Base-by-base conservation (phyloP, 345 rosid species). In the Psidium guajava region DNA sequence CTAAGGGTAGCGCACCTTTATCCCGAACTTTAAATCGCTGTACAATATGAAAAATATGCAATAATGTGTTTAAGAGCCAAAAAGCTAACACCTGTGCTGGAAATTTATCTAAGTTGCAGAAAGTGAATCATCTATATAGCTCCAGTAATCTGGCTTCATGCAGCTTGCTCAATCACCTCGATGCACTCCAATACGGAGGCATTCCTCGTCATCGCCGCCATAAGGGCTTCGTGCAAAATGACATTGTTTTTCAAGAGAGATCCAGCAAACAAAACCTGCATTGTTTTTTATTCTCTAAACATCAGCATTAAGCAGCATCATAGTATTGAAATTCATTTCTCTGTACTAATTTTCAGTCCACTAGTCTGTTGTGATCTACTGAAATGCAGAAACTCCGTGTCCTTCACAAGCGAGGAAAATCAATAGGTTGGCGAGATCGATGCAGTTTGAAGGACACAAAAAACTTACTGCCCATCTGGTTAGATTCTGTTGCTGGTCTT, bases 381-480 rank as follows among this genome's bases (percentile, higher is more conserved):
- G 42, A 18, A 69, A 32, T 32, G 36, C 24, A 69, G 77, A 18
- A 32, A 32, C 24, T 69, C 77, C 2, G 6, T 32, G 24, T 64
- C 44, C 11, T 8, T 64, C 5, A 69, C 13, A 24, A 36, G 25
- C 47, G 18, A 36, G 80, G 47, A 69, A 32, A 69, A 36, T 36
- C 14, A 2, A 69, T 5, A 44, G 47, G 80, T 36, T 20, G 6
- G 3, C 24, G 12, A 69, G 2, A 69, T 36, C 40, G 36, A 36
- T 36, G 20, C 25, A 36, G 80, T 69, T 36, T 69, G 12, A 32
- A 36, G 24, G 80, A 36, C 22, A 75, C 74, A 57, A 10, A 49
- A 82, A 52, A 90, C 96, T 89, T 91, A 97, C 99, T 28, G 98
- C 98, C 99, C 99, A 97, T 95, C 99, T 89, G 1, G 98, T 95